Evolutionary conservation across 139 green algal genomes (phyloP), one percentile per base, ranked within the genome.

Genomic region (Picochlorum sp.): DNA sequence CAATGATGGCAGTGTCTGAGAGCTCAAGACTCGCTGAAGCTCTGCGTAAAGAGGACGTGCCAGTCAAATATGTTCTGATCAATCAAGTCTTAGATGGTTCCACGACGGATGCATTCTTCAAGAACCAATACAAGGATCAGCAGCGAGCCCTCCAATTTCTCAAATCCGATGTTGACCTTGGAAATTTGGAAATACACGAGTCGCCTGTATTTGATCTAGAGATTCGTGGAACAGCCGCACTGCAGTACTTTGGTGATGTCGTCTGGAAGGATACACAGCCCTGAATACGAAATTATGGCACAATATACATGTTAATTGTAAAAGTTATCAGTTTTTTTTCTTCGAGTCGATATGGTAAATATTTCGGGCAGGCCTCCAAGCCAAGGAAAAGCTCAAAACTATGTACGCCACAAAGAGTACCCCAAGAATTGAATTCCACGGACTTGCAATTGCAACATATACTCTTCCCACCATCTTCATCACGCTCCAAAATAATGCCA

Each of bases 121-220:
- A 78, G 6, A 75, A 62, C 2, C 71, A 84, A 51, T 66, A 81
- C 0, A 71, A 73, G 0, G 94, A 98, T 68, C 94, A 99, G 83
- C 73, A 86, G 60, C 75, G 86, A 0, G 85, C 92, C 24, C 54
- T 99, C 47, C 44, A 83, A 41, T 80, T 84, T 16, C 62, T 98
- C 21, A 24, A 50, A 6, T 73, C 69, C 14, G 90, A 98, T 65
- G 49, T 77, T 0, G 66, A 87, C 21, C 71, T 98, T 59, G 73
- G 30, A 15, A 16, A 47, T 16, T 62, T 74, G 45, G 49, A 91
- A 62, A 45, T 95, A 6, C 89, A 92, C 4, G 73, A 83, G 31
- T 87, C 80, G 18, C 94, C 94, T 9, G 75, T 99, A 56, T 84
- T 97, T 30, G 94, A 99, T 62, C 70, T 99, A 58, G 94, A 99